Conservation (phyloP, 257 asterid genomes). For the Solanum dulcamara region DNA sequence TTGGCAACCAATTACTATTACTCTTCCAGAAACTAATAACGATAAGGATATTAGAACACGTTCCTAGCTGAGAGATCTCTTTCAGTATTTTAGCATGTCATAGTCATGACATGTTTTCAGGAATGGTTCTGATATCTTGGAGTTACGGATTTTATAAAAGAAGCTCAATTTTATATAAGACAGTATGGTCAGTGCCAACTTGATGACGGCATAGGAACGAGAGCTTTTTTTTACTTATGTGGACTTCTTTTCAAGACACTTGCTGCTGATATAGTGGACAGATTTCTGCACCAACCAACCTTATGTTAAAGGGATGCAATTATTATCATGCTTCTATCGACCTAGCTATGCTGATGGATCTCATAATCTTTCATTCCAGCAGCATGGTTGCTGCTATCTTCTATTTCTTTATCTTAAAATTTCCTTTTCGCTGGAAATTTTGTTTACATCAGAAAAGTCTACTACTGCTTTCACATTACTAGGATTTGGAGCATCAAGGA, state of each 20-base stretch:
- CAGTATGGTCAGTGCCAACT: background rate
- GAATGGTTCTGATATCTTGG: background rate
- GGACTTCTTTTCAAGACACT: background rate
- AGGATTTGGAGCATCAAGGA: background rate
- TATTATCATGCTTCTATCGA: background rate
- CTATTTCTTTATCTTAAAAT: background rate
- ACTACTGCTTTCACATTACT: background rate
- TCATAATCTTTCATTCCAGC: background rate
- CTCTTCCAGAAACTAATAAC: slow-evolving; percentile 12
- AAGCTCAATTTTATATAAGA: background rate
- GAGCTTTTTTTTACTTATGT: background rate
- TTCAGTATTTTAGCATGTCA: background rate
- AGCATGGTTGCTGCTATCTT: background rate
- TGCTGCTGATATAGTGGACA: background rate
- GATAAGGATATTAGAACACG: background rate
- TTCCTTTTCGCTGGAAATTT: background rate
- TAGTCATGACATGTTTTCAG: background rate
- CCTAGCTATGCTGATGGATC: background rate
- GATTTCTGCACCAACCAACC: background rate
- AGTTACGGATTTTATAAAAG: background rate
- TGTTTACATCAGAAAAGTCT: background rate
- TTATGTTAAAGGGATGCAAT: background rate
- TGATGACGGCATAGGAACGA: background rate
- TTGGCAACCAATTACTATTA: slow-evolving; percentile 33
- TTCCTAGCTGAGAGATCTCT: background rate